Percentiles rank a stretch among this genome's conserved stretches.
These are phyloP conservation scores for Monosporozyma servazzii DNA, from an alignment of 805 yeast genomes.

Conservation along the genomic window DNA sequence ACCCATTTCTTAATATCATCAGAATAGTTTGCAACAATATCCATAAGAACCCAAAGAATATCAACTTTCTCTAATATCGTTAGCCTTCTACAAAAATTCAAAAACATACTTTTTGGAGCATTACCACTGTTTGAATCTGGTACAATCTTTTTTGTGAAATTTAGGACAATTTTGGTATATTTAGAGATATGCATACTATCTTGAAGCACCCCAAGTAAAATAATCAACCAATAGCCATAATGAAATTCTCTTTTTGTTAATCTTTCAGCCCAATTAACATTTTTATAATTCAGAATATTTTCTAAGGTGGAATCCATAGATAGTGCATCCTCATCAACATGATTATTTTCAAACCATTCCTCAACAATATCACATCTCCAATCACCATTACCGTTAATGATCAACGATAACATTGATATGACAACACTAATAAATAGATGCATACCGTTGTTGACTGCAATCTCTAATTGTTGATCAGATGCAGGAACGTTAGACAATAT, in stretches of 20 bases:
- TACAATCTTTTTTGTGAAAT: conserved; percentile 46
- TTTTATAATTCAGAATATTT: conserved; percentile 42
- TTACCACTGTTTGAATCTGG: conserved; percentile 28
- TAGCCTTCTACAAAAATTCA: conserved; percentile 46
- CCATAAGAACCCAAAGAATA: conserved; percentile 51
- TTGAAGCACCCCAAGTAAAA: conserved; percentile 57
- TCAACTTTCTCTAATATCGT: conserved; percentile 44
- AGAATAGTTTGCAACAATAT: conserved; percentile 36
- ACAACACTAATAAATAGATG: conserved; percentile 17
- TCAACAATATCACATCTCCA: conserved; percentile 22
- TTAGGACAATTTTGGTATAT: conserved; percentile 29
- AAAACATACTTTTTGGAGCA: conserved; percentile 1
- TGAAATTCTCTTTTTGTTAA: conserved; percentile 61
- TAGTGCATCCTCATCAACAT: conserved; percentile 5
- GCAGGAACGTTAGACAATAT: conserved; percentile 11
- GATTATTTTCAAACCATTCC: conserved; percentile 18
- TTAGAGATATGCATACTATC: conserved; percentile 22
- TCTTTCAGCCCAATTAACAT: conserved; percentile 66
- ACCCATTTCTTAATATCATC: conserved; percentile 17
- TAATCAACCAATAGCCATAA: conserved; percentile 80
- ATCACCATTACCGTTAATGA: conserved; percentile 19
- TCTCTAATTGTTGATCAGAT: conserved; percentile 12
- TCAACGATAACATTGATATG: conserved; percentile 17
- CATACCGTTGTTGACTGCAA: conserved; percentile 12
- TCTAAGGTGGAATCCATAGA: conserved; percentile 20